Evolutionary conservation across 2,329 filamentous ascomycete species (phyloP).

Genomic region (Coniochaeta hoffmannii): DNA sequence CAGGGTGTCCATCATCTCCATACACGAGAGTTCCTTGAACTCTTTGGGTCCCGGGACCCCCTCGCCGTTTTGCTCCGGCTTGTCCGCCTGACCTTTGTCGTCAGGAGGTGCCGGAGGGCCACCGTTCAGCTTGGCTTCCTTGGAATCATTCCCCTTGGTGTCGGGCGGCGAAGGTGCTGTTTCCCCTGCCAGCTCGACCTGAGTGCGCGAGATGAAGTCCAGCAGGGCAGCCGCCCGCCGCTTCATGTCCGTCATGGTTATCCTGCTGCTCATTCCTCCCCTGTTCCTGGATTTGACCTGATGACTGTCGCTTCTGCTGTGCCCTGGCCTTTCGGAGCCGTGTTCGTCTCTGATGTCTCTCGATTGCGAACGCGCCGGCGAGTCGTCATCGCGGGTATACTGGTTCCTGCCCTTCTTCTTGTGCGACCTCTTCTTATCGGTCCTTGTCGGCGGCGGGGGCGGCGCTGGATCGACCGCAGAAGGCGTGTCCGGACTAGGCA

Average conservation of each 20-base stretch:
- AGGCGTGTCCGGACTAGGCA: slow-evolving; percentile 40
- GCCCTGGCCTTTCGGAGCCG: slow-evolving; percentile 18
- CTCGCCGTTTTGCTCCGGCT: slow-evolving; percentile 25
- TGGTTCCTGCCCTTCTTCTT: slow-evolving; percentile 72
- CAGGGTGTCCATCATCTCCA: slow-evolving; percentile 87
- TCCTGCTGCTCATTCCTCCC: slow-evolving; percentile 53
- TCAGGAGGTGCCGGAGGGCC: neutral
- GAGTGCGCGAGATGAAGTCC: slow-evolving; percentile 83
- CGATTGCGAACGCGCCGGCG: slow-evolving; percentile 46
- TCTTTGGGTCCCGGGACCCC: slow-evolving; percentile 31
- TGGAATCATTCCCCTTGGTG: slow-evolving; percentile 25
- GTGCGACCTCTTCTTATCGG: slow-evolving; percentile 48
- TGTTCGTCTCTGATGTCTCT: slow-evolving; percentile 38
- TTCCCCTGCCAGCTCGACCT: slow-evolving; percentile 75
- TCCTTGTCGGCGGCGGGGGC: slow-evolving; percentile 50
- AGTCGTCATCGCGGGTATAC: slow-evolving; percentile 66
- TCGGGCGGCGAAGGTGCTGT: slow-evolving; percentile 34
- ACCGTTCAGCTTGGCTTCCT: slow-evolving; percentile 24
- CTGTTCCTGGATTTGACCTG: slow-evolving; percentile 47
- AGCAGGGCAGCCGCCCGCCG: slow-evolving; percentile 76
- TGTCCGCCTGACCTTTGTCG: slow-evolving; percentile 15
- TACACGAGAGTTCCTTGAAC: slow-evolving; percentile 69
- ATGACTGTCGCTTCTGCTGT: slow-evolving; percentile 20
- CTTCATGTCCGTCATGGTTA: slow-evolving; percentile 84
- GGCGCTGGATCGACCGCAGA: slow-evolving; percentile 30